These are phyloP conservation scores for Euphorbia peplus DNA, from an alignment of 345 rosid species.

Conservation along the genomic window DNA sequence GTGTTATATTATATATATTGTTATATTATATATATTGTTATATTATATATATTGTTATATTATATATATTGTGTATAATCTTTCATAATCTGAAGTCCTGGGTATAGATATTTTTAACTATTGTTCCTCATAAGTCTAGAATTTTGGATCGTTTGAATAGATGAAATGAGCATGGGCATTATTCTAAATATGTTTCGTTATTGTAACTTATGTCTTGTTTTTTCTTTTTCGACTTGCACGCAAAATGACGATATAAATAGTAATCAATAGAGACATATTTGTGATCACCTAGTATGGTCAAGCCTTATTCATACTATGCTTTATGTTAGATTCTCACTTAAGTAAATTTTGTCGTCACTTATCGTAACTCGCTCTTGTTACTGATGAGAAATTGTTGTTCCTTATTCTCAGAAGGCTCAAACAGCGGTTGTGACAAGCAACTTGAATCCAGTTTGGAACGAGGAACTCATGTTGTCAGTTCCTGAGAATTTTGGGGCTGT, in stretches of 20 bases:
- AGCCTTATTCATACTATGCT: neutral
- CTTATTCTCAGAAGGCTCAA: slow-evolving; percentile 32
- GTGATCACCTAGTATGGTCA: neutral
- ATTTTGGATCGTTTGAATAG: neutral
- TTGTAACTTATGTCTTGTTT: neutral
- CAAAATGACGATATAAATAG: neutral
- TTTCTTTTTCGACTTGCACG: neutral
- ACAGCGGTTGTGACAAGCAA: slow-evolving; percentile 45
- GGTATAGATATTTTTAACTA: slow-evolving; percentile 2
- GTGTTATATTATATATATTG: neutral
- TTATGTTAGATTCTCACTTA: neutral
- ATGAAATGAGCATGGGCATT: neutral
- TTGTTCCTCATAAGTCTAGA: neutral
- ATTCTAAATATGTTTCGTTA: neutral
- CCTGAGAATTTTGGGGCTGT: slow-evolving; percentile 44
- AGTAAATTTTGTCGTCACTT: neutral
- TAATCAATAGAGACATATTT: neutral
- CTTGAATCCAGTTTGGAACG: slow-evolving; percentile 57
- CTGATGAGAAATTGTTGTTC: slow-evolving; percentile 6
- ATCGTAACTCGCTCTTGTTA: neutral
- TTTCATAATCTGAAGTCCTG: neutral
- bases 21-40: neutral
- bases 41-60: neutral
- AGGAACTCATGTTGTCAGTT: slow-evolving; percentile 46
- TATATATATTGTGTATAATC: neutral